Conservation (phyloP, 768 basidiomycete species). For the Leccinum truebloodii region DNA sequence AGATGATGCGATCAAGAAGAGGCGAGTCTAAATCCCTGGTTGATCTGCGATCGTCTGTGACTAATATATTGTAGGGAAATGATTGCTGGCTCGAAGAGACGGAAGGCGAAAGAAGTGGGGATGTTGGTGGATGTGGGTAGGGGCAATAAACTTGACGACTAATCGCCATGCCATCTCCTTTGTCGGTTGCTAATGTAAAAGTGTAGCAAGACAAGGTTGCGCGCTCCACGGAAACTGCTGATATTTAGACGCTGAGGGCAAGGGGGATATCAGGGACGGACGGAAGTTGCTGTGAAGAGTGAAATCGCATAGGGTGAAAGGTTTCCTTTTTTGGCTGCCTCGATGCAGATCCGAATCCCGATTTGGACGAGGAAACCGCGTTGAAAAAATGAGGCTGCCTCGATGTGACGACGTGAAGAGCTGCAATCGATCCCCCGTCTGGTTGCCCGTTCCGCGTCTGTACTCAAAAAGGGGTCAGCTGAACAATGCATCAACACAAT, state of each 20-base stretch:
- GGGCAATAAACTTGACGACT: background rate
- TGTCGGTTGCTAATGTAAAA: conserved; percentile 6
- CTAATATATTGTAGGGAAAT: conserved; percentile 57
- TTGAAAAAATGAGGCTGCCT: conserved; percentile 38
- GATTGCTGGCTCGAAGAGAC: conserved; percentile 71
- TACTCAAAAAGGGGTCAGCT: conserved; percentile 33
- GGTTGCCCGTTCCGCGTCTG: conserved; percentile 23
- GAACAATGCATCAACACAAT: conserved; percentile 8
- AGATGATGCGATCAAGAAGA: conserved; percentile 69
- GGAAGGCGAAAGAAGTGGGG: conserved; percentile 43
- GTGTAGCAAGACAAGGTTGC: background rate
- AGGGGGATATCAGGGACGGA: background rate
- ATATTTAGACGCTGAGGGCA: background rate
- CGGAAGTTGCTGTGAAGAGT: conserved; percentile 2
- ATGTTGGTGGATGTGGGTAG: background rate
- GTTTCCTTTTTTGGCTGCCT: conserved; percentile 18
- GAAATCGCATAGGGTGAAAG: conserved; percentile 7
- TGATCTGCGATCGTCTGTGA: background rate
- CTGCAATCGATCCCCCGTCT: conserved; percentile 16
- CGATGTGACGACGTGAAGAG: conserved; percentile 43
- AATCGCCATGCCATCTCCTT: conserved; percentile 13
- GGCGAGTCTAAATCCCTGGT: conserved; percentile 41
- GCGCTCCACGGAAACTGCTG: background rate
- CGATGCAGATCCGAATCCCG: conserved; percentile 30
- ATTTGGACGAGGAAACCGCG: conserved; percentile 29